Conservation (phyloP, 23 red algal species). For the Gracilaria vermiculophylla region DNA sequence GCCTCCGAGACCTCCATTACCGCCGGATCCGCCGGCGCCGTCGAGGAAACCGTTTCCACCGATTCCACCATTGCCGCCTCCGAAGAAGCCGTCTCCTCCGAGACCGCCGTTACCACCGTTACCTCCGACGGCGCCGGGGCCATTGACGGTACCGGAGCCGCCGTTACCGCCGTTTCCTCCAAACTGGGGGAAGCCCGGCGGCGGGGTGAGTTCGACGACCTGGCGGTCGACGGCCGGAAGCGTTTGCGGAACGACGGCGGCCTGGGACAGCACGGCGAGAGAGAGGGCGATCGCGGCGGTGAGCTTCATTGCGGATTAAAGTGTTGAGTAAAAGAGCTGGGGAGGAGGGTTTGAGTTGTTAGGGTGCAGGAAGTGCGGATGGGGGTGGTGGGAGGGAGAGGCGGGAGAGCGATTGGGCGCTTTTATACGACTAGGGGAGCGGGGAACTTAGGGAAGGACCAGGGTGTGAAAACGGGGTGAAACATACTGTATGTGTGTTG, state of each 20-base stretch:
- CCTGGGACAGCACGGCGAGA: neutral
- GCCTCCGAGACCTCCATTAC: conserved; percentile 11
- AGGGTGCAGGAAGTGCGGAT: neutral
- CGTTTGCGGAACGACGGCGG: neutral
- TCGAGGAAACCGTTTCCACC: conserved; percentile 15
- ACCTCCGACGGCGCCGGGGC: neutral
- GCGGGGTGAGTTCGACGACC: neutral
- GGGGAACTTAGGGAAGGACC: neutral
- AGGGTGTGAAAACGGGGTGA: too few species aligned
- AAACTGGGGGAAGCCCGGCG: conserved; percentile 5
- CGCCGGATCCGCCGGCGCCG: neutral
- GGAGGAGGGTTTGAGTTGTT: neutral
- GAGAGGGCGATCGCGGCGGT: conserved; percentile 24
- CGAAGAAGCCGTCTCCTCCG: conserved; percentile 30
- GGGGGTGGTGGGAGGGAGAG: neutral
- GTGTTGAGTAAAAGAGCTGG: neutral
- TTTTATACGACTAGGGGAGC: neutral
- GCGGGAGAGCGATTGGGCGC: neutral
- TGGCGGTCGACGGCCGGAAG: neutral
- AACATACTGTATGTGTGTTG: neutral
- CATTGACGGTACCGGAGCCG: conserved; percentile 4
- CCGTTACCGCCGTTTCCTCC: conserved; percentile 27
- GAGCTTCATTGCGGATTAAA: conserved; percentile 2
- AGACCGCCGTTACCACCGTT: conserved; percentile 26
- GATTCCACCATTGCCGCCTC: neutral